Percentiles rank a stretch among this genome's conserved stretches.
Conservation (phyloP, 495 filamentous ascomycete genomes). For the Penicillium subrubescens region DNA sequence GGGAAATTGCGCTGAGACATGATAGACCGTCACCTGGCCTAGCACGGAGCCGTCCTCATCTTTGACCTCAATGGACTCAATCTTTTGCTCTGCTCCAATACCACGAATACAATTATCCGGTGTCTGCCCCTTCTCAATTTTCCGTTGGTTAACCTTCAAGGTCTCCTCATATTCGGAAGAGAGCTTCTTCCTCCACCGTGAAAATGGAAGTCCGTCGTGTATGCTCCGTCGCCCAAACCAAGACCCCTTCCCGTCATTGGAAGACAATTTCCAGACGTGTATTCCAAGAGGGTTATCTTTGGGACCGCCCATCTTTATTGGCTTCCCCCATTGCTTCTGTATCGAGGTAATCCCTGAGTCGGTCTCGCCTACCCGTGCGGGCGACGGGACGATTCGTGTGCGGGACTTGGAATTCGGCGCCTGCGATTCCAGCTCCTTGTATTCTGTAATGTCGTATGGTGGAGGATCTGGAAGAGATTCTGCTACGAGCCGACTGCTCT, state of each 20-base stretch:
- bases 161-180: conserved; percentile 56
- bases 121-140: conserved; percentile 38
- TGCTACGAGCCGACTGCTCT: conserved; percentile 66
- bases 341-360: conserved; percentile 52
- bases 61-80: conserved; percentile 56
- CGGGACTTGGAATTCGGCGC: conserved; percentile 31
- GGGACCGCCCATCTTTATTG: conserved; percentile 62
- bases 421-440: conserved; percentile 8
- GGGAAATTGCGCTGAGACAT: conserved; percentile 86
- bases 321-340: conserved; percentile 83
- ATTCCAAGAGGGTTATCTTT: conserved; percentile 78
- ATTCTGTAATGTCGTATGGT: conserved; percentile 17
- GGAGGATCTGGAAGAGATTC: conserved; percentile 74
- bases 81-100: conserved; percentile 74
- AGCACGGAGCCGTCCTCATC: conserved; percentile 54
- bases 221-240: conserved; percentile 92
- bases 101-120: conserved; percentile 69
- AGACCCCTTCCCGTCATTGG: conserved; percentile 77
- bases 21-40: conserved; percentile 62
- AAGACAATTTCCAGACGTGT: conserved; percentile 74
- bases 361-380: conserved; percentile 53
- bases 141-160: conserved; percentile 59
- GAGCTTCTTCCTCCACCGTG: conserved; percentile 58
- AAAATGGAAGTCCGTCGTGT: conserved; percentile 74
- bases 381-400: conserved; percentile 50